Evolutionary conservation across 2,329 filamentous ascomycete species (phyloP).

Genomic region (Scopulariopsis brevicaulis): DNA sequence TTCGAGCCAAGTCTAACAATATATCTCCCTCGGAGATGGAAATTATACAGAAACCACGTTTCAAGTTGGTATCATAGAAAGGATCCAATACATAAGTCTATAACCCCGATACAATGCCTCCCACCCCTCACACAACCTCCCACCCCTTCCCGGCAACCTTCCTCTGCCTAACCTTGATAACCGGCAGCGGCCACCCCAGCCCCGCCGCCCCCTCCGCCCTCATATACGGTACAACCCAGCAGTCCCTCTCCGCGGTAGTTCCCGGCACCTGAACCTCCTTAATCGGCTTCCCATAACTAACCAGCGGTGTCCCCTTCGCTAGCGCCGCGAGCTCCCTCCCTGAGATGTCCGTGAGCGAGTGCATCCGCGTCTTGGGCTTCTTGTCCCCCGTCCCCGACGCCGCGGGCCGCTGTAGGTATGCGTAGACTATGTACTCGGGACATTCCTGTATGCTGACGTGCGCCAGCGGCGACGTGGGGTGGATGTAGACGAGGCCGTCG

Average conservation of each 20-base stretch:
- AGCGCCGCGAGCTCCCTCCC: slow-evolving; percentile 66
- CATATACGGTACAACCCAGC: slow-evolving; percentile 73
- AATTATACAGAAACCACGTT: background rate
- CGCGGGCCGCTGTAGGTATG: slow-evolving; percentile 63
- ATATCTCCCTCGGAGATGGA: too few species aligned
- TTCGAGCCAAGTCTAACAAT: too few species aligned
- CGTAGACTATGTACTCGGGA: slow-evolving; percentile 81
- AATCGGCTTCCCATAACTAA: slow-evolving; percentile 82
- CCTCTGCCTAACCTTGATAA: slow-evolving; percentile 73
- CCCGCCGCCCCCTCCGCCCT: slow-evolving; percentile 54
- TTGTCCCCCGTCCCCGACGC: slow-evolving; percentile 36
- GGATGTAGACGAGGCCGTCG: slow-evolving; percentile 64
- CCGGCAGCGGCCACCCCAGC: slow-evolving; percentile 73
- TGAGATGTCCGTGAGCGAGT: slow-evolving; percentile 70
- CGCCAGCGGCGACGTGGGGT: slow-evolving; percentile 73
- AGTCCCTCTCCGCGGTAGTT: slow-evolving; percentile 46
- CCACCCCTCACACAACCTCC: slow-evolving; percentile 20
- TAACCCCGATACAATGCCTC: background rate
- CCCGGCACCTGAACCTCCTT: slow-evolving; percentile 53
- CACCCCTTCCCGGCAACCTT: slow-evolving; percentile 64
- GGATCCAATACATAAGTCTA: background rate
- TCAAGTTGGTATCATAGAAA: background rate
- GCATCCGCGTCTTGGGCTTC: slow-evolving; percentile 69
- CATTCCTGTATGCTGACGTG: slow-evolving; percentile 59
- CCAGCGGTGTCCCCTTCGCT: slow-evolving; percentile 72